phyloP scores from a whole-genome alignment of 345 rosid genomes.

The Punica granatum region DNA sequence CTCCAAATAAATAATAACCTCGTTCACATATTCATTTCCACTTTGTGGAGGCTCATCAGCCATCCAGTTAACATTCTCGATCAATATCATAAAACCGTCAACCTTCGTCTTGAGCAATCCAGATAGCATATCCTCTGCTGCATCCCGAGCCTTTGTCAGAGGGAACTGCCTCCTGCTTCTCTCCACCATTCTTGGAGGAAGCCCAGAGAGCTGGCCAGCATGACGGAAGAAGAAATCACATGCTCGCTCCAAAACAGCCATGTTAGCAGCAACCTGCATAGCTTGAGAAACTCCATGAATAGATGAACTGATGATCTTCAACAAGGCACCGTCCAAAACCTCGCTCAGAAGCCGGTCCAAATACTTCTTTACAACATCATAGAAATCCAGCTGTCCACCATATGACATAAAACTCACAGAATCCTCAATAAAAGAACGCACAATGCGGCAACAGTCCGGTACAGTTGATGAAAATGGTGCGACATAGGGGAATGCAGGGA shows the following conservation, averaged over 20 bases:
- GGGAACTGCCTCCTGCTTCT: conserved; percentile 94
- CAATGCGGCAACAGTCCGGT: conserved; percentile 94
- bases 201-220: conserved; percentile 91
- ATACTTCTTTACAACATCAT: conserved; percentile 85
- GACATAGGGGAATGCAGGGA: conserved; percentile 82
- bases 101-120: conserved; percentile 87
- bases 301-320: conserved; percentile 71
- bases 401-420: conserved; percentile 94
- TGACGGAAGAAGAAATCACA: conserved; percentile 95
- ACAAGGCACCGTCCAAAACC: conserved; percentile 74
- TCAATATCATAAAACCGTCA: conserved; percentile 80
- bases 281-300: conserved; percentile 90
- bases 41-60: conserved; percentile 67
- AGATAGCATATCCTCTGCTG: conserved; percentile 82
- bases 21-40: conserved; percentile 94
- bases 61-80: conserved; percentile 97
- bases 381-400: conserved; percentile 93
- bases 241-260: conserved; percentile 95
- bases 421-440: conserved; percentile 89
- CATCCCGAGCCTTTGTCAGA: conserved; percentile 70
- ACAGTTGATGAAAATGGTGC: conserved; percentile 94
- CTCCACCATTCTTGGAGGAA: conserved; percentile 92
- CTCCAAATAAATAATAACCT: conserved; percentile 83
- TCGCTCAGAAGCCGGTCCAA: conserved; percentile 82
- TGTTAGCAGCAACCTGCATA: conserved; percentile 96